Base-by-base conservation (phyloP, 768 basidiomycete genomes). In the Tulasnella sp. region DNA sequence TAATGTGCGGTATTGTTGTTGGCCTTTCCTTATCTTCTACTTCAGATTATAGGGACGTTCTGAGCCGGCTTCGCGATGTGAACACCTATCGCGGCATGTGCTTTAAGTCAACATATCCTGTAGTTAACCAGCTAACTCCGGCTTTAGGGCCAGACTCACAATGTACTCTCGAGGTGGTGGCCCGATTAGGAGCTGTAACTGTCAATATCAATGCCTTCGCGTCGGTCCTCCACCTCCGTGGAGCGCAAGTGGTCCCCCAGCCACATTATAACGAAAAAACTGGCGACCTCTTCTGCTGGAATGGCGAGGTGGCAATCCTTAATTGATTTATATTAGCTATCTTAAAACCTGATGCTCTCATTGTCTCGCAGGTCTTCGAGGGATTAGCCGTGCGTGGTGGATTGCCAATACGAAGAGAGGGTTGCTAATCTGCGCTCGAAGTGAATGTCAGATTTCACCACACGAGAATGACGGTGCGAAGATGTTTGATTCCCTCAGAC, bases 141-240 rank as follows among this genome's bases (percentile, higher is more conserved):
- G 31, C 21, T 12, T 41, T 24, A 53, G 52, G 52, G 5, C 52
- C 52, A 24, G 52, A 53, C 34, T 12, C 31, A 22, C 52, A 41
- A 1, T 12, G 31, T 17, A 21, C 19, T 41, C 8, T 53, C 12
- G 31, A 53, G 19, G 17, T 53, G 22, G 19, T 24, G 7, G 3
- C 25, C 22, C 29, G 22, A 11, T 38, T 12, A 3, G 4, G 22
- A 21, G 4, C 19, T 5, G 7, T 19, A 19, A 41, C 34, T 8
- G 12, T 53, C 19, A 21, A 9, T 22, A 41, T 22, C 19, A 38
- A 22, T 3, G 52, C 34, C 52, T 66, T 67, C 49, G 60, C 65
- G 8, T 65, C 66, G 2, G 66, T 71, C 3, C 65, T 71, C 9
- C 69, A 71, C 53, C 67, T 71, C 31, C 63, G 70, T 17, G 70